Percentiles rank a stretch among this genome's conserved stretches.
These are phyloP conservation scores for Iberis pinnata DNA, from an alignment of 345 rosid genomes.

Conservation along the genomic window DNA sequence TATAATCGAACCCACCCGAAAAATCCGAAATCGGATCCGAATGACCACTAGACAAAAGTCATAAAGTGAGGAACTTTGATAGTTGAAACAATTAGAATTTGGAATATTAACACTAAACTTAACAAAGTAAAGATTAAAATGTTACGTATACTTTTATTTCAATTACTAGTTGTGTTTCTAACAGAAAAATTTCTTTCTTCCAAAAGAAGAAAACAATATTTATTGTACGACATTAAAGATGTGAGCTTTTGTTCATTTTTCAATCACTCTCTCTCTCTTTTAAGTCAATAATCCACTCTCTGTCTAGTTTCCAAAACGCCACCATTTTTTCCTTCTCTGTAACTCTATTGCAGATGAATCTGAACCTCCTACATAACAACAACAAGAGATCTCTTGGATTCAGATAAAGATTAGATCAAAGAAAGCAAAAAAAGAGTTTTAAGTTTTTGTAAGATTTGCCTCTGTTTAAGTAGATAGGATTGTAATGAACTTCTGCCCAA, in stretches of 20 bases:
- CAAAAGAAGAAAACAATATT: constrained; percentile 25
- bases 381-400: neutral
- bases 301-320: constrained; percentile 56
- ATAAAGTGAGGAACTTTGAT: no score
- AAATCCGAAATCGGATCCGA: no score
- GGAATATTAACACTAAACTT: no score
- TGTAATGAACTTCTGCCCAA: constrained; percentile 99
- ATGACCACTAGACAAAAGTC: no score
- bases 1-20: no score
- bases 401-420: neutral
- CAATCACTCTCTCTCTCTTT: constrained; percentile 18
- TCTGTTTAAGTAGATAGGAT: constrained; percentile 66
- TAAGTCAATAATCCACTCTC: constrained; percentile 23
- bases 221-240: constrained; percentile 23
- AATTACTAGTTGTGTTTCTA: neutral
- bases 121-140: neutral
- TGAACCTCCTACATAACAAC: constrained; percentile 6
- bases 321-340: constrained; percentile 66
- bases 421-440: neutral
- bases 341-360: constrained; percentile 37
- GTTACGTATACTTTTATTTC: neutral
- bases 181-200: constrained; percentile 11
- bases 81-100: no score
- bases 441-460: constrained; percentile 27
- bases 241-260: constrained; percentile 20